These are phyloP conservation scores for Exidia glandulosa DNA, from an alignment of 768 basidiomycete species.

Conservation along the genomic window DNA sequence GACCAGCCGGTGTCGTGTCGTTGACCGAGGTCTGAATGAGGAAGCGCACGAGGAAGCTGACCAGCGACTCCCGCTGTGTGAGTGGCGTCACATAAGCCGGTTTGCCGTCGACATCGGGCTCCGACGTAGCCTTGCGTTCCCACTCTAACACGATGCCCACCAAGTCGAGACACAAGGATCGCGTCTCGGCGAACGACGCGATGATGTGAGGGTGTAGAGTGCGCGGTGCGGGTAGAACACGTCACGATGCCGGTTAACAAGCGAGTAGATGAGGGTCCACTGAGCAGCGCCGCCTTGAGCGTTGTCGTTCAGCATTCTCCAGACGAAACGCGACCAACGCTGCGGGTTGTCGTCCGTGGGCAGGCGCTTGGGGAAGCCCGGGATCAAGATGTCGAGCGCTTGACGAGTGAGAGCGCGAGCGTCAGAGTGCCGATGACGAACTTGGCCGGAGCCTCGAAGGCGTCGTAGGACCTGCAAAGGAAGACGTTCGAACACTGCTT, in stretches of 20 bases:
- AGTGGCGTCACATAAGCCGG: constrained; percentile 62
- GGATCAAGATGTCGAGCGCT: constrained; percentile 78
- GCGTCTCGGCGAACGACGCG: constrained; percentile 75
- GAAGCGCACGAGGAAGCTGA: constrained; percentile 91
- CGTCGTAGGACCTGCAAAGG: constrained; percentile 83
- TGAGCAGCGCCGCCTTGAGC: constrained; percentile 55
- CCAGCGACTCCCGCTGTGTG: constrained; percentile 76
- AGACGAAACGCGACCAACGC: constrained; percentile 79
- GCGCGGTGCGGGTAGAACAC: constrained; percentile 90
- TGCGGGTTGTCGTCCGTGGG: constrained; percentile 40
- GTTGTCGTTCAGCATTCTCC: constrained; percentile 82
- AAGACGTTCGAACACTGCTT: constrained; percentile 89
- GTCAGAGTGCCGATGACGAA: constrained; percentile 83
- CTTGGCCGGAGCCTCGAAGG: constrained; percentile 80
- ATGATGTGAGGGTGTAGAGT: constrained; percentile 87
- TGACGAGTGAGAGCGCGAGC: constrained; percentile 66
- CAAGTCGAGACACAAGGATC: constrained; percentile 81
- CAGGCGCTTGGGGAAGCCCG: constrained; percentile 59
- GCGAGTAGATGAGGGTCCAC: constrained; percentile 74
- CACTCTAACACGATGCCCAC: constrained; percentile 87
- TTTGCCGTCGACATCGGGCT: constrained; percentile 6
- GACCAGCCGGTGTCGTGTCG: background rate
- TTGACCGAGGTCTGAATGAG: constrained; percentile 59
- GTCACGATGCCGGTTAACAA: constrained; percentile 83
- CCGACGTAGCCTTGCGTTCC: constrained; percentile 57